Evolutionary conservation across 768 basidiomycete species (phyloP).

Genomic region (Amanita inopinata): DNA sequence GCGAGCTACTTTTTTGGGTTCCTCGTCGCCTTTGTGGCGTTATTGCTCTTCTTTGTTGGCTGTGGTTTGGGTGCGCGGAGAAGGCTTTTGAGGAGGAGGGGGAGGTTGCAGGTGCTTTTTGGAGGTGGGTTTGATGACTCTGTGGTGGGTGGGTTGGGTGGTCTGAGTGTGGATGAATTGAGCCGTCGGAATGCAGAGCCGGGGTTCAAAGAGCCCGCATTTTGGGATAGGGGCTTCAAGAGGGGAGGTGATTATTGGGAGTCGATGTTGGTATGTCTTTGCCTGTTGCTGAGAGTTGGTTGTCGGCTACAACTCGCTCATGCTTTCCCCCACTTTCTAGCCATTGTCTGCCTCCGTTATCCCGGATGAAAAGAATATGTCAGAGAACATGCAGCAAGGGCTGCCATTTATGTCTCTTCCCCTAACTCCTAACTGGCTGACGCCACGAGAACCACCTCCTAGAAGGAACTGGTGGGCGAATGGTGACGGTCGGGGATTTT

Average conservation of each 20-base stretch:
- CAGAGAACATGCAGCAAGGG: background rate
- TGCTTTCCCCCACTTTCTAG: no score
- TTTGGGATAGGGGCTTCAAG: slow-evolving; percentile 13
- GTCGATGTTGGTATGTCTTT: slow-evolving; percentile 12
- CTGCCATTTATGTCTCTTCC: background rate
- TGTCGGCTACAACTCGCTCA: no score
- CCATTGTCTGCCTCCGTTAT: slow-evolving; percentile 9
- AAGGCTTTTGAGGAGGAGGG: slow-evolving; percentile 21
- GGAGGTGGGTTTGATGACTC: slow-evolving; percentile 13
- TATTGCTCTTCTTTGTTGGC: slow-evolving; percentile 40
- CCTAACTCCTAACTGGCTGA: slow-evolving; percentile 3
- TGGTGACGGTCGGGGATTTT: background rate
- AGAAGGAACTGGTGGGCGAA: background rate
- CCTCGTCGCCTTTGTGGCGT: slow-evolving; percentile 37
- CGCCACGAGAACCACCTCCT: background rate
- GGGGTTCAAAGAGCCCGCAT: slow-evolving; percentile 9
- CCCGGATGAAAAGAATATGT: background rate
- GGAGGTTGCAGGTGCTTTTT: slow-evolving; percentile 13
- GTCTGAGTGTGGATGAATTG: no score
- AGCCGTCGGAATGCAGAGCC: no score
- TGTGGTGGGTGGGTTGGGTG: no score
- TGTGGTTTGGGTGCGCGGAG: slow-evolving; percentile 41
- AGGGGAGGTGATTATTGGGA: slow-evolving; percentile 8
- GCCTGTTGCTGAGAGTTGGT: background rate
- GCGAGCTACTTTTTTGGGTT: slow-evolving; percentile 44